Conservation (phyloP, 495 filamentous ascomycete species). For the Podospora tetraspora region DNA sequence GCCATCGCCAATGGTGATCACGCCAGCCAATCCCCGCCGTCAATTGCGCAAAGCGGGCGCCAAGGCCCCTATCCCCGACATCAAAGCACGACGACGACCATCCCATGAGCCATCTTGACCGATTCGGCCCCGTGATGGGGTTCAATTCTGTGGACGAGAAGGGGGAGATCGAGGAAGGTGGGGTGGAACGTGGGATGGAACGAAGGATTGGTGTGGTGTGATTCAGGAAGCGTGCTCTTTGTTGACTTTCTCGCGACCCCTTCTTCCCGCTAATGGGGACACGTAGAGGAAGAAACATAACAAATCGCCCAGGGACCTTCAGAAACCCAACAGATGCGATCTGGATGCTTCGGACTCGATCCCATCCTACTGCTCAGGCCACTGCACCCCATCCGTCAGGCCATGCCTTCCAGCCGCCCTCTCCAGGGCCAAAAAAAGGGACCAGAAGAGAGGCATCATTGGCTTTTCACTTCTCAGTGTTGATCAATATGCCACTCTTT, state of each 20-base stretch:
- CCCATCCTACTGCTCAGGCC: not conserved
- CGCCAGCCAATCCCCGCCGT: not conserved
- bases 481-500: not conserved
- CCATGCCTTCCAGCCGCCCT: too few relatives aligned
- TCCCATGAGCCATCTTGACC: not conserved
- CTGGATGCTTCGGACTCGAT: not conserved
- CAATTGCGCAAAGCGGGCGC: not conserved
- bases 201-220: too few relatives aligned
- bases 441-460: not conserved
- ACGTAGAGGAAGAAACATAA: not conserved
- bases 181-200: too few relatives aligned
- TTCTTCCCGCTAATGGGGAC: not conserved
- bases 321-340: too few relatives aligned
- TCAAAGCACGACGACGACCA: not conserved
- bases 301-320: too few relatives aligned
- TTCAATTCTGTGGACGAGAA: not conserved
- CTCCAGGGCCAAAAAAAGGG: not conserved
- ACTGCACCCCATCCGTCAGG: not conserved
- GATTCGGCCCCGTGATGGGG: not conserved
- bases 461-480: not conserved
- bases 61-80: conserved; percentile 7
- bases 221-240: not conserved
- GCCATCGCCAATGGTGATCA: conserved; percentile 7
- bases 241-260: not conserved
- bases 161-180: not conserved